phyloP scores from a whole-genome alignment of 106 monocot species.

The Posidonia australis region DNA sequence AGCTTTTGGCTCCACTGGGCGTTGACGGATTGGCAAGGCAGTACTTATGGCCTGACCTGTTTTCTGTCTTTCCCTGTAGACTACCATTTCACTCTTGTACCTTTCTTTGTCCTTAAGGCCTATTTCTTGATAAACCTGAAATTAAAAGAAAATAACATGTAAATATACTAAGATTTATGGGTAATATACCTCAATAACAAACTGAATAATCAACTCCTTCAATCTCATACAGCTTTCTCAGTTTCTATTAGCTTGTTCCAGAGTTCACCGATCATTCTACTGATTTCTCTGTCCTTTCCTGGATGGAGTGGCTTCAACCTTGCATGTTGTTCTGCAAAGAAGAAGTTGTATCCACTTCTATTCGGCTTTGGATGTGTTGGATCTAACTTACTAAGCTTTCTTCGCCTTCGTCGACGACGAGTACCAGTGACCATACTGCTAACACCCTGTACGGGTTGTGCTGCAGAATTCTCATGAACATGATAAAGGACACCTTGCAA shows the following conservation, averaged over 20 bases:
- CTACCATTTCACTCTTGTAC: constrained; percentile 65
- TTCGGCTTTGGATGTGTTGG: constrained; percentile 90
- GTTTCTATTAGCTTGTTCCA: constrained; percentile 70
- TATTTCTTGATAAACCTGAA: constrained; percentile 90
- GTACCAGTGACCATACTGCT: background rate
- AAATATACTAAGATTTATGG: background rate
- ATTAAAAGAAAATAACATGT: constrained; percentile 7
- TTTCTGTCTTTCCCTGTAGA: constrained; percentile 48
- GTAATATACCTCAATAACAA: background rate
- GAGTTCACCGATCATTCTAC: constrained; percentile 76
- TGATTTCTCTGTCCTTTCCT: constrained; percentile 78
- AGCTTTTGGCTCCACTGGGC: constrained; percentile 19
- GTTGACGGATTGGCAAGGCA: constrained; percentile 59
- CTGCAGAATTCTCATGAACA: constrained; percentile 12
- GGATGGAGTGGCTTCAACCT: constrained; percentile 63
- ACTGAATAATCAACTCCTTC: background rate
- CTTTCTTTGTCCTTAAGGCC: constrained; percentile 83
- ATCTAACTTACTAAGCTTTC: constrained; percentile 59
- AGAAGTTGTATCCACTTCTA: constrained; percentile 97
- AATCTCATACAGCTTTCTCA: constrained; percentile 70
- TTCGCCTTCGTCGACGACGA: constrained; percentile 46
- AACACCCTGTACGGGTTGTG: background rate
- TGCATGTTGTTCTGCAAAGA: constrained; percentile 90
- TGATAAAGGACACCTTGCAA: constrained; percentile 69
- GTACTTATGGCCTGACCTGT: constrained; percentile 28